Conservation (phyloP, 208 protist genomes). For the Trypanosoma cruzi region DNA sequence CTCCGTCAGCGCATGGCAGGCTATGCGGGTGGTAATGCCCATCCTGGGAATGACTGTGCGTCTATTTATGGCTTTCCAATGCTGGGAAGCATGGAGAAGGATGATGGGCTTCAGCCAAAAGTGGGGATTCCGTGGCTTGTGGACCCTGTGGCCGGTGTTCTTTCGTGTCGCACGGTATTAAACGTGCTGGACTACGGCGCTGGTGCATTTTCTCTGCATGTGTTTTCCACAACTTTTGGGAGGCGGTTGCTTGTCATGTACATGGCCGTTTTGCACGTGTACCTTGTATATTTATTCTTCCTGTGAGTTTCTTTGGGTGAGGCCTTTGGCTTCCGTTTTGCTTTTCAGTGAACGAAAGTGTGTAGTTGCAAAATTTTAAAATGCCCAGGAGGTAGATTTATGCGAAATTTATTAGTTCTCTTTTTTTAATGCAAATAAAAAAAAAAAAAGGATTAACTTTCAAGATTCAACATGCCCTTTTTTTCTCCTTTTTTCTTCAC, state of each 20-base stretch:
- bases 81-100: neutral
- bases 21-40: neutral
- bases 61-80: conserved; percentile 3
- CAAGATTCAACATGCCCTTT: conserved; percentile 9
- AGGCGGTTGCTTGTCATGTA: conserved; percentile 10
- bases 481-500: conserved; percentile 13
- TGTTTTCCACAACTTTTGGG: neutral
- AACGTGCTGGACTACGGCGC: conserved; percentile 13
- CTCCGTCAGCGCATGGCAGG: conserved; percentile 3
- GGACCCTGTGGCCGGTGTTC: neutral
- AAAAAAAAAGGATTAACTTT: neutral
- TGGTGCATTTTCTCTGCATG: conserved; percentile 10
- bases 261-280: conserved; percentile 2
- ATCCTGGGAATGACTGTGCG: neutral
- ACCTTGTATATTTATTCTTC: conserved; percentile 3
- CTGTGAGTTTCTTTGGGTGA: neutral
- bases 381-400: too few species aligned
- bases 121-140: neutral
- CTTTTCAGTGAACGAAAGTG: neutral
- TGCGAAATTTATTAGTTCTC: neutral
- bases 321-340: neutral
- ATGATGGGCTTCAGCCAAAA: conserved; percentile 8
- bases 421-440: neutral
- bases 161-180: conserved; percentile 8
- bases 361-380: too few species aligned